phyloP scores from a whole-genome alignment of 2,329 filamentous ascomycete species.

The Trichoderma sp. region DNA sequence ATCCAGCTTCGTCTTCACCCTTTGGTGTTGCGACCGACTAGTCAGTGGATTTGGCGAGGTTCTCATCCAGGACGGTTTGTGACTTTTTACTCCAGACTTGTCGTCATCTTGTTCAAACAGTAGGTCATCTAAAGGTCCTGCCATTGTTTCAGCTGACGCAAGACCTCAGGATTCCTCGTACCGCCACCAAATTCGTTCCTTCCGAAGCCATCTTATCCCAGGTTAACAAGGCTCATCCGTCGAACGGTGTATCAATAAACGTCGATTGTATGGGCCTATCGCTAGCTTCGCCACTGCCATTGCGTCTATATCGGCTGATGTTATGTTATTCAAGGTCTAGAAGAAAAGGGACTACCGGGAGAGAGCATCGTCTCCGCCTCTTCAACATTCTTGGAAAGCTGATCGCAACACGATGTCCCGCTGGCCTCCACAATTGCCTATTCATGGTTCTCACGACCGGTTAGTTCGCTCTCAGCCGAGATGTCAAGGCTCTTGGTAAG shows the following conservation, averaged over 20 bases:
- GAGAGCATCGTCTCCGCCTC: background rate
- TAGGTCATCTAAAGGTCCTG: too few species aligned
- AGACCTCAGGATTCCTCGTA: too few species aligned
- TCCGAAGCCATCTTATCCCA: background rate
- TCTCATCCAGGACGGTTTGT: accelerated
- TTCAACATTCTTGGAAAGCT: background rate
- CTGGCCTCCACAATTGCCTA: background rate
- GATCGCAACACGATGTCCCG: background rate
- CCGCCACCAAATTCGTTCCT: background rate
- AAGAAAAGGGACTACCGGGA: background rate
- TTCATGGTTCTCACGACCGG: background rate
- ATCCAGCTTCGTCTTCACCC: too few species aligned
- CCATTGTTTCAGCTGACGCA: too few species aligned
- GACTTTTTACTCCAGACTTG: too few species aligned
- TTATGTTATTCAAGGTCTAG: background rate
- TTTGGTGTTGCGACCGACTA: too few species aligned
- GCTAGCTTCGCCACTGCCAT: background rate
- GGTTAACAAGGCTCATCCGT: background rate
- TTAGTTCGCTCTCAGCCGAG: background rate
- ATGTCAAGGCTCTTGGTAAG: background rate
- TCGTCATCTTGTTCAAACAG: too few species aligned
- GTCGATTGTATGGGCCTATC: background rate
- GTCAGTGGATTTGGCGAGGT: too few species aligned
- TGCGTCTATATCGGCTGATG: background rate
- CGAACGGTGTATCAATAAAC: background rate